Percentiles rank a stretch among this genome's conserved stretches.
These are phyloP conservation scores for Bruguiera sexangula DNA, from an alignment of 345 rosid genomes.

Conservation along the genomic window DNA sequence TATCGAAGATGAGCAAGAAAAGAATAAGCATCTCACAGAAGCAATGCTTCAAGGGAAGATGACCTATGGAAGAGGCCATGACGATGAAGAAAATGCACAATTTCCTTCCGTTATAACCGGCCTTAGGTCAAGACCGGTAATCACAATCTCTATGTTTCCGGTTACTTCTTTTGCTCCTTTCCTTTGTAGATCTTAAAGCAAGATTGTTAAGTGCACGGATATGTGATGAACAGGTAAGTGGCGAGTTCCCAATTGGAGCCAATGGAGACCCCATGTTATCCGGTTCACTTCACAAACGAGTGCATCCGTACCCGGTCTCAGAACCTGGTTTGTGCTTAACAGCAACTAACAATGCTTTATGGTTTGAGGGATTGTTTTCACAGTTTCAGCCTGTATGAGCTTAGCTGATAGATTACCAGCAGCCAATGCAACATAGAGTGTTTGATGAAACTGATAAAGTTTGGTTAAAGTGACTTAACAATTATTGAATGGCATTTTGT, in stretches of 20 bases:
- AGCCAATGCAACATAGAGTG: too few species aligned
- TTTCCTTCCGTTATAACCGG: constrained; percentile 71
- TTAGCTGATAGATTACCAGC: too few species aligned
- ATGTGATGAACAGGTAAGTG: constrained; percentile 55
- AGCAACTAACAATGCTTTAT: background rate
- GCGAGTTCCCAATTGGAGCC: constrained; percentile 73
- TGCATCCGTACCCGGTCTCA: constrained; percentile 84
- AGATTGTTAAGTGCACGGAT: background rate
- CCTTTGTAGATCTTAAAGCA: background rate
- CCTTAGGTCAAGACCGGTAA: constrained; percentile 68
- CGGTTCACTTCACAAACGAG: constrained; percentile 72
- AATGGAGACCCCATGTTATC: constrained; percentile 59
- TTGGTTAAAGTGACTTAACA: background rate
- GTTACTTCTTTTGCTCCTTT: too few species aligned
- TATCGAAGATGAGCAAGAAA: constrained; percentile 69
- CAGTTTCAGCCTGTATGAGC: too few species aligned
- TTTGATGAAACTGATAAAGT: too few species aligned
- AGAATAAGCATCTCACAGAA: constrained; percentile 62
- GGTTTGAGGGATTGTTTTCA: too few species aligned
- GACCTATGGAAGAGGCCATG: constrained; percentile 96
- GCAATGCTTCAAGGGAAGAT: constrained; percentile 92
- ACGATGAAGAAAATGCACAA: constrained; percentile 68
- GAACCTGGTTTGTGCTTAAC: constrained; percentile 55
- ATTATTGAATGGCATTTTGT: background rate
- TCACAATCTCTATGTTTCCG: background rate